Conservation (phyloP, 495 filamentous ascomycete species). For the Parathielavia hyrcaniae region DNA sequence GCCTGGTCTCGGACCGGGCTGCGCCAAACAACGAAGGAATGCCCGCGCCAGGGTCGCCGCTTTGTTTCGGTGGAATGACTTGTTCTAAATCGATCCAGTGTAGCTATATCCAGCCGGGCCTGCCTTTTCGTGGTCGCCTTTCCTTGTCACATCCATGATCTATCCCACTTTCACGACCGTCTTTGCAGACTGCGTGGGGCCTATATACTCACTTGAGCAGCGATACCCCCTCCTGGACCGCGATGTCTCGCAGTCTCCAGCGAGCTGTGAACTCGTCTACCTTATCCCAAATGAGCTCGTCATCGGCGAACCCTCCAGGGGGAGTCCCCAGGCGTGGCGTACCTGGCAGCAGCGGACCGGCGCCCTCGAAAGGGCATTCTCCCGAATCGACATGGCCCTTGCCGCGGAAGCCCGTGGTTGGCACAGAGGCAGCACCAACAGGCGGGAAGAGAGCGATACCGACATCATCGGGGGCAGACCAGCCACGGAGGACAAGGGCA, state of each 20-base stretch:
- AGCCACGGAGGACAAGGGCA: neutral
- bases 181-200: neutral
- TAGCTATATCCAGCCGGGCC: neutral
- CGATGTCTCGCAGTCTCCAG: neutral
- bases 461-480: neutral
- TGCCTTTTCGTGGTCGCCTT: slow-evolving; percentile 1
- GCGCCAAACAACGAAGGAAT: neutral
- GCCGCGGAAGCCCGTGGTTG: neutral
- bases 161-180: neutral
- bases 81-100: slow-evolving; percentile 2
- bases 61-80: neutral
- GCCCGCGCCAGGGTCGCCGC: slow-evolving; percentile 2
- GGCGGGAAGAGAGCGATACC: neutral
- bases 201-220: neutral
- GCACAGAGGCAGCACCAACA: neutral
- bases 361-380: neutral
- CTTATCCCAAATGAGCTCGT: neutral
- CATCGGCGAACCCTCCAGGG: neutral
- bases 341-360: neutral
- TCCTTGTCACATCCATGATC: neutral
- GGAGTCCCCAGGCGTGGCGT: neutral
- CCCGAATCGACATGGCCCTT: slow-evolving; percentile 8
- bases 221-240: neutral
- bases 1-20: slow-evolving; percentile 1
- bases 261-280: neutral